phyloP scores from a whole-genome alignment of 2,329 filamentous ascomycete genomes.

The Colletotrichum sp. region DNA sequence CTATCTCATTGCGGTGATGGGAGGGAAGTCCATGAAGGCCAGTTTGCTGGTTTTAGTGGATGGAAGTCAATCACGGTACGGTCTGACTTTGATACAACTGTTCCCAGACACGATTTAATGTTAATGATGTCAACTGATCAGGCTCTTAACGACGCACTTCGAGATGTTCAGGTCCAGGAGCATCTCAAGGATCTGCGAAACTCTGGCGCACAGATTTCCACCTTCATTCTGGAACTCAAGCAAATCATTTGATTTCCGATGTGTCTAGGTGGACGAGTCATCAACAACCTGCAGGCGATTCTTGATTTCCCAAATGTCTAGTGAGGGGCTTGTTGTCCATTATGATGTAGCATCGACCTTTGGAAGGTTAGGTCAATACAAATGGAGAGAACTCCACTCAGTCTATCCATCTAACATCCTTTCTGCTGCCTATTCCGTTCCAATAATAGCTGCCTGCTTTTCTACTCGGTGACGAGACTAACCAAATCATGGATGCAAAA shows the following conservation, averaged over 20 bases:
- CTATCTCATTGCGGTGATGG: not conserved
- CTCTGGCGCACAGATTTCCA: not conserved
- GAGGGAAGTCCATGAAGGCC: not conserved
- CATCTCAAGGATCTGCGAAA: not conserved
- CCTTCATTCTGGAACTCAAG: not conserved
- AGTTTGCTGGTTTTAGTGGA: conserved; percentile 1
- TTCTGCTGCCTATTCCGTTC: not conserved
- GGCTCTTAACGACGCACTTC: not conserved
- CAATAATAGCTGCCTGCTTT: not conserved
- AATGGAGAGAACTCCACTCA: not conserved
- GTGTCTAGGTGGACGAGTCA: not conserved
- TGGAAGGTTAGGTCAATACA: not conserved
- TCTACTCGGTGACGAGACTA: not conserved
- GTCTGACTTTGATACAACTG: not conserved
- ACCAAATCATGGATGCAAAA: not conserved
- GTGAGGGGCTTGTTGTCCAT: not conserved
- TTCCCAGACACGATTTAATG: not conserved
- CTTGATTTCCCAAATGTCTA: not conserved
- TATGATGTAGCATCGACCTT: not conserved
- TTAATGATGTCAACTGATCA: not conserved
- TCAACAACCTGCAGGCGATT: not conserved
- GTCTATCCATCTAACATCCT: not conserved
- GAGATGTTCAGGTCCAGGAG: not conserved
- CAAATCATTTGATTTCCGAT: not conserved
- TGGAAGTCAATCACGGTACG: not conserved